Evolutionary conservation across 176 grass and related monocot genomes (phyloP).

Genomic region (Avena atlantica): DNA sequence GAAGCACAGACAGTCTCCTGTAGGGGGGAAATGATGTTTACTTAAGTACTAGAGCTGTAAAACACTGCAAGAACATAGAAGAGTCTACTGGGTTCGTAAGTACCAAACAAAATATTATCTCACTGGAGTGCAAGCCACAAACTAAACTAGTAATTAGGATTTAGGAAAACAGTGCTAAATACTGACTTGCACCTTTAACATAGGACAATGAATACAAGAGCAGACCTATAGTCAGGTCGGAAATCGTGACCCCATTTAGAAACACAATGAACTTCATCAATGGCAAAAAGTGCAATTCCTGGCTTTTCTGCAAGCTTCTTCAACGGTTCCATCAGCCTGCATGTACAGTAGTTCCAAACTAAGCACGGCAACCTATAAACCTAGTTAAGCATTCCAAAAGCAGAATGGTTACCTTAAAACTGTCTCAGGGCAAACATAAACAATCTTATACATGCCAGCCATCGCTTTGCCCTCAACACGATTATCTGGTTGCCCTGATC

Average conservation of each 20-base stretch:
- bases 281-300: conserved; percentile 92
- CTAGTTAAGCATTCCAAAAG: conserved; percentile 35
- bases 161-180: conserved; percentile 24
- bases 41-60: background rate
- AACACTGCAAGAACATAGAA: conserved; percentile 4
- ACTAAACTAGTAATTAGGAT: conserved; percentile 27
- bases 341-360: conserved; percentile 41
- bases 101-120: conserved; percentile 7
- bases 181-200: conserved; percentile 47
- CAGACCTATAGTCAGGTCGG: conserved; percentile 92
- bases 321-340: conserved; percentile 85
- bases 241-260: conserved; percentile 99
- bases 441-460: conserved; percentile 89
- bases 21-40: conserved; percentile 15
- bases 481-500: conserved; percentile 90
- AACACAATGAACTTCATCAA: conserved; percentile 96
- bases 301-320: conserved; percentile 88
- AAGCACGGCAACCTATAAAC: conserved; percentile 12
- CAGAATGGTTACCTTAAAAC: conserved; percentile 67
- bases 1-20: conserved; percentile 70
- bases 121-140: background rate
- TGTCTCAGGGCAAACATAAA: conserved; percentile 98
- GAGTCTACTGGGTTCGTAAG: background rate
- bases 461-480: conserved; percentile 84
- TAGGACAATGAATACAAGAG: conserved; percentile 55